phyloP scores from a whole-genome alignment of 169 alveolate species.

The Cyclospora cayetanensis region DNA sequence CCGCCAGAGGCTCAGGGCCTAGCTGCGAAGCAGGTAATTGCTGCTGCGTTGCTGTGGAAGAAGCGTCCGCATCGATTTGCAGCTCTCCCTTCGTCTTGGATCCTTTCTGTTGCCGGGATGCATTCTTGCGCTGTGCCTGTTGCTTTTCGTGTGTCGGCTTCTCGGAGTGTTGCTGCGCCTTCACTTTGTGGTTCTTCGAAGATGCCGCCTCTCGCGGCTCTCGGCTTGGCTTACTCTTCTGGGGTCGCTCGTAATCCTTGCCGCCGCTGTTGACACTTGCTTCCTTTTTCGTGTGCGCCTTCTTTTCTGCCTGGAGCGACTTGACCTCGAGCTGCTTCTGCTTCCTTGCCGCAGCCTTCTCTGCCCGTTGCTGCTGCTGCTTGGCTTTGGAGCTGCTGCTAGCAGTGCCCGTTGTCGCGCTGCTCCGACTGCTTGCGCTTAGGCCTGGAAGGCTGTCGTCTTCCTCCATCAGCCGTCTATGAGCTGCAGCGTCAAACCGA shows the following conservation, averaged over 20 bases:
- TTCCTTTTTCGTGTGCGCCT: not conserved
- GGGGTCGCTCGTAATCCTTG: constrained; percentile 1
- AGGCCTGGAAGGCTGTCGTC: not conserved
- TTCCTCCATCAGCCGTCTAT: not conserved
- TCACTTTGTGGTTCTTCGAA: not conserved
- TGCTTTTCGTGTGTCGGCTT: not conserved
- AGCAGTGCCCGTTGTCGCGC: not conserved
- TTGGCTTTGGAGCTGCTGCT: constrained; percentile 2
- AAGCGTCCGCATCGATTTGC: not conserved
- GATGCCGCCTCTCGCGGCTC: not conserved
- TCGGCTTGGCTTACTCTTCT: not conserved
- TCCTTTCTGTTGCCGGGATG: constrained; percentile 2
- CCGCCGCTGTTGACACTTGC: not conserved
- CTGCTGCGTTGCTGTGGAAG: too few relatives aligned
- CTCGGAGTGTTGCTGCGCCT: constrained; percentile 17
- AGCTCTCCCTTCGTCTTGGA: not conserved
- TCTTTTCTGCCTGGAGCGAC: not conserved
- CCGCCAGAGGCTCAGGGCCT: constrained; percentile 10
- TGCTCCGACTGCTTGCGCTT: not conserved
- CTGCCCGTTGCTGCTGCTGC: constrained; percentile 6
- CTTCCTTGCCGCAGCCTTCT: not conserved
- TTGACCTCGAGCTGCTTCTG: constrained; percentile 26
- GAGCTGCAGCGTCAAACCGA: not conserved
- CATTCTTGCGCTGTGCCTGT: not conserved
- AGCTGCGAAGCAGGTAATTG: not conserved